Evolutionary conservation across 768 basidiomycete genomes (phyloP).

Genomic region (Cyathus striatus): DNA sequence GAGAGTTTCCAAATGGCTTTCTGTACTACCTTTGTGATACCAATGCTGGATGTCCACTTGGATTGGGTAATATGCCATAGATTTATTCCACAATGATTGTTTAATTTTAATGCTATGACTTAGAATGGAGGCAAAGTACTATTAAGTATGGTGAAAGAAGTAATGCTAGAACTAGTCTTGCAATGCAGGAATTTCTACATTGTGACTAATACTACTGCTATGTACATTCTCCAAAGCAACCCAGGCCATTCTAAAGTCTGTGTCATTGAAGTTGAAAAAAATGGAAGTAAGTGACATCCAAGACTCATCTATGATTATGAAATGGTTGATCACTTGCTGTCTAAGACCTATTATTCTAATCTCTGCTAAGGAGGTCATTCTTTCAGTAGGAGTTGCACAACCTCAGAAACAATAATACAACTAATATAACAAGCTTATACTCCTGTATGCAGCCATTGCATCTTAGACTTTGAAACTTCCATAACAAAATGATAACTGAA

Average conservation of each 20-base stretch:
- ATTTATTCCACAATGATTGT: background rate
- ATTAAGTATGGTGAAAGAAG: constrained; percentile 10
- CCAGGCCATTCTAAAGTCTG: constrained; percentile 23
- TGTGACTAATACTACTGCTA: constrained; percentile 57
- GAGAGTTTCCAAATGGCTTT: constrained; percentile 21
- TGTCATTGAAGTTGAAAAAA: background rate
- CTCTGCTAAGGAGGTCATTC: constrained; percentile 22
- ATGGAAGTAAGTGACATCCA: background rate
- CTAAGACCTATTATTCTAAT: constrained; percentile 4
- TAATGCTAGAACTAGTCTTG: constrained; percentile 17
- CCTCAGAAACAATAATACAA: too few relatives aligned
- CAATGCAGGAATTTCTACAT: constrained; percentile 62
- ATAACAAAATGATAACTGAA: too few relatives aligned
- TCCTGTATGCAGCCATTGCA: too few relatives aligned
- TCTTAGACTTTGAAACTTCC: too few relatives aligned
- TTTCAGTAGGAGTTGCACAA: constrained; percentile 25
- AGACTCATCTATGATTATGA: background rate
- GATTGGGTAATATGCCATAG: constrained; percentile 19
- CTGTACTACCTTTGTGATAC: constrained; percentile 30
- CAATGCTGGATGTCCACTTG: constrained; percentile 26
- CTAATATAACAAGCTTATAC: too few relatives aligned
- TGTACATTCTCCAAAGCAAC: constrained; percentile 43
- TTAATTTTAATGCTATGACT: too few relatives aligned
- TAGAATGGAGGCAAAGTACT: constrained; percentile 19
- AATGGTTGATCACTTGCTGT: too few relatives aligned